Conservation (phyloP, 2,329 filamentous ascomycete genomes). For the Colletotrichum echinochloae region DNA sequence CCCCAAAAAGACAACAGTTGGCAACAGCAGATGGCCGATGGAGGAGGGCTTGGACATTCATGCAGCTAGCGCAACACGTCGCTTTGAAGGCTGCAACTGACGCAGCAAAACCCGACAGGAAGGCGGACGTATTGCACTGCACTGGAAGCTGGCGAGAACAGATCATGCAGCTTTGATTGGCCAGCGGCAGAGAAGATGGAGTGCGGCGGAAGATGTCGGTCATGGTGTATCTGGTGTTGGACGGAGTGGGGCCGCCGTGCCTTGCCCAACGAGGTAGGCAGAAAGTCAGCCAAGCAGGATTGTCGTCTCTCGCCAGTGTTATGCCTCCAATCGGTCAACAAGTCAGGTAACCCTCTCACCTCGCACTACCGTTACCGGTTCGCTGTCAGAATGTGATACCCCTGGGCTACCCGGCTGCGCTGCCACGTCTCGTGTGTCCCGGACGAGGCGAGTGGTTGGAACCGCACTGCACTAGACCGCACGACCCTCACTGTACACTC, state of each 20-base stretch:
- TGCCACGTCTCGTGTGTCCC: conserved; percentile 4
- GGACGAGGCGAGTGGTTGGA: not conserved
- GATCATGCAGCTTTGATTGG: conserved; percentile 18
- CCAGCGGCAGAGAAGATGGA: conserved; percentile 4
- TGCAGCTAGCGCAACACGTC: conserved; percentile 16
- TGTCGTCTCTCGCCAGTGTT: conserved; percentile 9
- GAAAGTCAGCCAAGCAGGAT: conserved; percentile 29
- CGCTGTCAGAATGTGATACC: conserved; percentile 6
- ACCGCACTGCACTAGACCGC: not conserved
- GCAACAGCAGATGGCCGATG: not conserved
- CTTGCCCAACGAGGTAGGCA: conserved; percentile 27
- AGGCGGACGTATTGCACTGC: conserved; percentile 9
- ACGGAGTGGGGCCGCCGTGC: conserved; percentile 22
- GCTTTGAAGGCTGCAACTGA: conserved; percentile 16
- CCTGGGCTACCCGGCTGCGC: conserved; percentile 2
- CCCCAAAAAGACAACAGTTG: not conserved
- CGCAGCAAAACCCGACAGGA: conserved; percentile 13
- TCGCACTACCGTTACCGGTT: conserved; percentile 6
- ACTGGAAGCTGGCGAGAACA: conserved; percentile 26
- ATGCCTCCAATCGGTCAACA: conserved; percentile 7
- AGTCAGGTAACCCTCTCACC: conserved; percentile 10
- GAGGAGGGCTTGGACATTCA: not conserved
- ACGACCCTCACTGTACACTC: not conserved
- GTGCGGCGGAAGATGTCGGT: conserved; percentile 11
- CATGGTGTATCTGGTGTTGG: conserved; percentile 16